Evolutionary conservation across 2,329 filamentous ascomycete species (phyloP), one percentile per base, ranked within the genome.

Genomic region (Ophiostoma sp.): DNA sequence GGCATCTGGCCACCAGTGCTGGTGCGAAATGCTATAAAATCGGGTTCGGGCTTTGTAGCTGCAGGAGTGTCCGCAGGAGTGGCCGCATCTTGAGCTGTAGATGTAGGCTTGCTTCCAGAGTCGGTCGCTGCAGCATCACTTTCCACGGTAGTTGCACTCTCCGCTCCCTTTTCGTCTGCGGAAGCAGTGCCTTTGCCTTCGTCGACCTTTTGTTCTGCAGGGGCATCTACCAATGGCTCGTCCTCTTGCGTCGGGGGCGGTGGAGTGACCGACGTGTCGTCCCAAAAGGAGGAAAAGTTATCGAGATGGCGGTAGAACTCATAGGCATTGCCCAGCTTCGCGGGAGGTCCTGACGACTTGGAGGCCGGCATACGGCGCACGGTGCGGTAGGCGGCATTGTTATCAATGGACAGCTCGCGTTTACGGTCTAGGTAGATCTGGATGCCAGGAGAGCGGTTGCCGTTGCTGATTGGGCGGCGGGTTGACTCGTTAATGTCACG

Each of bases 281-380:
- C 85, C 87, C 87, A 90, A 75, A 83, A 89, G 0, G 80, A 75
- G 1, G 86, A 85, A 75, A 88, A 83, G 35, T 82, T 76, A 74
- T 90, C 87, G 27, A 90, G 80, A 74, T 86, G 85, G 68, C 86
- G 85, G 78, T 85, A 90, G 77, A 90, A 89, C 77, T 89, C 87
- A 74, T 89, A 89, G 5, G 85, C 83, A 73, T 88, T 89, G 17
- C 87, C 87, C 8, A 90, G 78, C 7, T 87, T 84, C 39, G 83
- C 82, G 48, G 84, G 80, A 65, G 81, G 79, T 31, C 74, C 84
- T 83, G 57, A 87, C 57, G 82, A 82, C 44, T 82, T 81, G 13
- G 62, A 2, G 0, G 85, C 79, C 6, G 83, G 81, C n/a, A 89
- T 79, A 64, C 87, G 83, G 33, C 87, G 84, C 69, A 89, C 83